Conservation (phyloP, 176 grass and related monocot species). For the Cymbopogon citratus region DNA sequence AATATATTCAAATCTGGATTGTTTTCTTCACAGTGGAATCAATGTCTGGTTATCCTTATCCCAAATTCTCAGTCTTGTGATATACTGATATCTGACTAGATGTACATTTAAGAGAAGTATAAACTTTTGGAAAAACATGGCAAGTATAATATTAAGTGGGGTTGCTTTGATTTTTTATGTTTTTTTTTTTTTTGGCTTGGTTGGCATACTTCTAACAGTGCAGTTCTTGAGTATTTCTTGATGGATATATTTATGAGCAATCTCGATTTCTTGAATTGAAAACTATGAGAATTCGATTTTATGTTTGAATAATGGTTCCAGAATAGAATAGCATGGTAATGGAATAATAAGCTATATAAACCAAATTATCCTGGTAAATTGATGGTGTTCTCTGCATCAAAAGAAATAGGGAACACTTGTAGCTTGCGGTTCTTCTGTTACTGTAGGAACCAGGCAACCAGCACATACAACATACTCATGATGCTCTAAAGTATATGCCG, state of each 20-base stretch:
- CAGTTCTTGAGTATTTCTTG: neutral
- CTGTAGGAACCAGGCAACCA: too few relatives aligned
- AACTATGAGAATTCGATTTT: constrained; percentile 14
- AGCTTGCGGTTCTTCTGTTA: too few relatives aligned
- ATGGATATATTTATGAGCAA: neutral
- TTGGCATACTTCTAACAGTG: neutral
- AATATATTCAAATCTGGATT: too few relatives aligned
- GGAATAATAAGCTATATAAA: too few relatives aligned
- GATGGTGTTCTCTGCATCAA: too few relatives aligned
- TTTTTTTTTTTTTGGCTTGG: neutral
- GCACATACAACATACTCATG: too few relatives aligned
- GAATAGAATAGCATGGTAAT: too few relatives aligned
- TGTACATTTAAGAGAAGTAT: neutral
- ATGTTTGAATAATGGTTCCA: neutral
- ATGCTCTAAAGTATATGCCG: neutral
- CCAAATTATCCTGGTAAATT: too few relatives aligned
- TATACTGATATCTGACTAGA: neutral
- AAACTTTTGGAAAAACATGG: neutral
- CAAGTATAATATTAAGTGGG: neutral
- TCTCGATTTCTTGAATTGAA: neutral
- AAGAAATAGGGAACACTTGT: too few relatives aligned
- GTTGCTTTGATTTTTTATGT: neutral
- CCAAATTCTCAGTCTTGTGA: neutral
- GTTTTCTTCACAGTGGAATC: too few relatives aligned
- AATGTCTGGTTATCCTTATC: too few relatives aligned